phyloP scores from a whole-genome alignment of 164 flowering plant species.

The Tetrastigma voinierianum region DNA sequence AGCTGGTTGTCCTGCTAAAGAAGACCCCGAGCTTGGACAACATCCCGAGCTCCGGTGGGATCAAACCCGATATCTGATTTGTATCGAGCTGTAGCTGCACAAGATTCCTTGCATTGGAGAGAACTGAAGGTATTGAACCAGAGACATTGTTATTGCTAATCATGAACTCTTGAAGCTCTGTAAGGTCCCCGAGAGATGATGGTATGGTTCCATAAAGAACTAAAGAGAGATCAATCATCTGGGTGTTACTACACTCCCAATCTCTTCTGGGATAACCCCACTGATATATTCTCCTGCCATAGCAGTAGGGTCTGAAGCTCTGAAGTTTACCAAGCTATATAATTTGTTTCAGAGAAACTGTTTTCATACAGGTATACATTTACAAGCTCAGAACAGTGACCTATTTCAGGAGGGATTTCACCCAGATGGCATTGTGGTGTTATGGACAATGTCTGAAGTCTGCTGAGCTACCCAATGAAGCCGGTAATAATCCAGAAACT shows the following conservation, averaged over 20 bases:
- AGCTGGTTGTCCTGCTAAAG: constrained; percentile 75
- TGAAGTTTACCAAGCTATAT: constrained; percentile 62
- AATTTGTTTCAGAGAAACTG: constrained; percentile 68
- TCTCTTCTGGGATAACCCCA: constrained; percentile 73
- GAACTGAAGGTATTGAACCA: constrained; percentile 58
- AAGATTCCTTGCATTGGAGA: constrained; percentile 48
- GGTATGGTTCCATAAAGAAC: constrained; percentile 74
- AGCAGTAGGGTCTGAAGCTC: constrained; percentile 62
- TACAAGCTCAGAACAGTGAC: constrained; percentile 79
- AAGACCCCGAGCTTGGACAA: constrained; percentile 44
- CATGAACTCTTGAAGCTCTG: constrained; percentile 63
- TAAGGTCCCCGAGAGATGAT: constrained; percentile 45
- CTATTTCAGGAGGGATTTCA: constrained; percentile 70
- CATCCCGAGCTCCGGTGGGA: constrained; percentile 60
- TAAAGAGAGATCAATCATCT: constrained; percentile 70
- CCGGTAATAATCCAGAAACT: constrained; percentile 31
- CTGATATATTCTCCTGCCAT: constrained; percentile 82
- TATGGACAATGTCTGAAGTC: constrained; percentile 64
- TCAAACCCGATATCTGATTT: constrained; percentile 68
- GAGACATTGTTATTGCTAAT: constrained; percentile 68
- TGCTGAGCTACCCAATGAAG: constrained; percentile 57
- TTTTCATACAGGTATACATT: constrained; percentile 68
- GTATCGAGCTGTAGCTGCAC: constrained; percentile 58
- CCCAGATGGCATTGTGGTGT: constrained; percentile 83
- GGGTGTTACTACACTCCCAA: constrained; percentile 72